A percentile compares a stretch with the other conserved stretches of the same genome.
Conservation (phyloP, 805 yeast species). For the Metschnikowia arizonensis region DNA sequence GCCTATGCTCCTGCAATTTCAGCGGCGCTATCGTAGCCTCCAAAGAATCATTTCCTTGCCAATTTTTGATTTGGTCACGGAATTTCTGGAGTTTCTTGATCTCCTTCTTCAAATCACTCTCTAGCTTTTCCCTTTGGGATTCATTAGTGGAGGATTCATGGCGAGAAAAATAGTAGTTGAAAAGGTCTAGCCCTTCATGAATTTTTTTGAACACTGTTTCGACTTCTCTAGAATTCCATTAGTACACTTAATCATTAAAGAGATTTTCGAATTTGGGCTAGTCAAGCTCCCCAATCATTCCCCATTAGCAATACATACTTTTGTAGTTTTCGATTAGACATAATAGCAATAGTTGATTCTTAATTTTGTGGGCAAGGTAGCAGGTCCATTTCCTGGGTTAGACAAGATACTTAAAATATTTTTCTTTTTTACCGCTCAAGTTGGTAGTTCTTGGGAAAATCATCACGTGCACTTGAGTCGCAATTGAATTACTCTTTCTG, state of each 20-base stretch:
- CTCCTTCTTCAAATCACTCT: conserved; percentile 42
- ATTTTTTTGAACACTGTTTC: conserved; percentile 43
- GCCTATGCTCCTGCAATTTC: conserved; percentile 33
- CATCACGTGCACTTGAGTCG: conserved; percentile 3
- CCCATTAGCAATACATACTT: conserved; percentile 15
- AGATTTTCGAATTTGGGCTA: not conserved
- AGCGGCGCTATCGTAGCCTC: conserved; percentile 21
- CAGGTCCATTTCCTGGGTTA: conserved; percentile 16
- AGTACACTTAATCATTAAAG: conserved; percentile 8
- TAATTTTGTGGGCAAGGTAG: conserved; percentile 13
- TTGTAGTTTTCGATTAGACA: conserved; percentile 23
- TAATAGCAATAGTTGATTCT: conserved; percentile 6
- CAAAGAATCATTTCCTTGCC: conserved; percentile 35
- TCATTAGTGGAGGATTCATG: conserved; percentile 38
- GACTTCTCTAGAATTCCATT: conserved; percentile 30
- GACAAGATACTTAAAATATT: conserved; percentile 1
- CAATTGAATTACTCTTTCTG: not conserved
- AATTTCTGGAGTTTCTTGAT: conserved; percentile 44
- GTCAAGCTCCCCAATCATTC: not conserved
- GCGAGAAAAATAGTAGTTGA: conserved; percentile 42
- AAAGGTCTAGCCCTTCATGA: conserved; percentile 43
- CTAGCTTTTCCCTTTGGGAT: conserved; percentile 41
- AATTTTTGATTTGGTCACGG: conserved; percentile 43
- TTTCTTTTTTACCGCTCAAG: conserved; percentile 12
- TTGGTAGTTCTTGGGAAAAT: conserved; percentile 1